Conservation (phyloP, 2,329 filamentous ascomycete genomes). For the Fonsecaea monophora region DNA sequence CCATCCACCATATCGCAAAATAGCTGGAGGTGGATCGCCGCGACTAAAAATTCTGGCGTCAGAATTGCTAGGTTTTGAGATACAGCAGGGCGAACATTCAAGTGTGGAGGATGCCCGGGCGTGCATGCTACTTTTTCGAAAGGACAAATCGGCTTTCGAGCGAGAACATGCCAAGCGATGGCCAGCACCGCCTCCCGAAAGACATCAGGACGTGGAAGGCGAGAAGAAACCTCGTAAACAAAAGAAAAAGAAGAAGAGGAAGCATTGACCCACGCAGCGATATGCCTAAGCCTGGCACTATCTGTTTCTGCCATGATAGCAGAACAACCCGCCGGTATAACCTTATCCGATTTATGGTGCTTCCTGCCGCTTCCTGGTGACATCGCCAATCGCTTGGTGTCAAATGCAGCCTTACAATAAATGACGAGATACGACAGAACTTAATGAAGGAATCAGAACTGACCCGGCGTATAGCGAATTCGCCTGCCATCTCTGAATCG, state of each 20-base stretch:
- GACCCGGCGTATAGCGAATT: slow-evolving; percentile 37
- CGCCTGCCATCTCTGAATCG: slow-evolving; percentile 72
- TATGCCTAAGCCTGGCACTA: background rate
- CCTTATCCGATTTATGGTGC: slow-evolving; percentile 66
- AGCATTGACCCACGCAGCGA: slow-evolving; percentile 44
- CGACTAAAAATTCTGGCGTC: slow-evolving; percentile 64
- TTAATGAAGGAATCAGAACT: too few species aligned
- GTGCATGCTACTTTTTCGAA: slow-evolving; percentile 86
- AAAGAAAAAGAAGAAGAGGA: slow-evolving; percentile 56
- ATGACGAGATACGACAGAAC: slow-evolving; percentile 71
- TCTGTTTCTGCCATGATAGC: background rate
- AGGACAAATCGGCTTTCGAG: slow-evolving; percentile 85
- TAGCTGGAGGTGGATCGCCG: slow-evolving; percentile 56
- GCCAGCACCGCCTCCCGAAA: slow-evolving; percentile 23
- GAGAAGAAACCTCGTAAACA: slow-evolving; percentile 45
- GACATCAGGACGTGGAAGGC: slow-evolving; percentile 8
- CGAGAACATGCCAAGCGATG: slow-evolving; percentile 71
- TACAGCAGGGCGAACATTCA: slow-evolving; percentile 66
- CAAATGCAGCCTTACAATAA: slow-evolving; percentile 76
- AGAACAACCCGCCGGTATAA: slow-evolving; percentile 63
- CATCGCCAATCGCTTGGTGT: slow-evolving; percentile 73
- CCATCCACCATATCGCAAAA: slow-evolving; percentile 74
- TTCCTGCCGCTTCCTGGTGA: slow-evolving; percentile 70
- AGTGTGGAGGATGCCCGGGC: slow-evolving; percentile 80
- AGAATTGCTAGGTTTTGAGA: slow-evolving; percentile 64